Conservation (phyloP, 2,329 filamentous ascomycete genomes). For the Penicillium capsulatum region DNA sequence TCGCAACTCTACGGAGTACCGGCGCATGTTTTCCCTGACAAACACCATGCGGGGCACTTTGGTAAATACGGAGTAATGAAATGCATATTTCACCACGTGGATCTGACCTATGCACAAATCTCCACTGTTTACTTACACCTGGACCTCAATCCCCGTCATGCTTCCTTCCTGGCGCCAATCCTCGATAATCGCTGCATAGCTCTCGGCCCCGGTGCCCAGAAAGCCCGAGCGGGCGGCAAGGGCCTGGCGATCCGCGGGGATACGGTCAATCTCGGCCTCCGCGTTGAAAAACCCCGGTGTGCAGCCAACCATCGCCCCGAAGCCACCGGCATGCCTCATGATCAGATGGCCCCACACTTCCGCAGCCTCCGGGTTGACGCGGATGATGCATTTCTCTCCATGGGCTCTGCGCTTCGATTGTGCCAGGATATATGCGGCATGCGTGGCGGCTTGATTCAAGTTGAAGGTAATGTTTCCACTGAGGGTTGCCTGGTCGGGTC, state of each 20-base stretch:
- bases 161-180: slow-evolving; percentile 1
- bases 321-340: slow-evolving; percentile 39
- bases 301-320: slow-evolving; percentile 46
- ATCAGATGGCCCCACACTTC: slow-evolving; percentile 46
- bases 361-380: slow-evolving; percentile 46
- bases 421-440: slow-evolving; percentile 44
- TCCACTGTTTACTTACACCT: too few species aligned
- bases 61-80: too few species aligned
- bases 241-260: slow-evolving; percentile 18
- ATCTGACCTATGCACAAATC: too few species aligned
- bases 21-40: too few species aligned
- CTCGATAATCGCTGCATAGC: slow-evolving; percentile 3
- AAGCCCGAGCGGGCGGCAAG: not conserved
- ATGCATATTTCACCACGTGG: too few species aligned
- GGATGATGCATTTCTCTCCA: slow-evolving; percentile 27
- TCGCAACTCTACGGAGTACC: too few species aligned
- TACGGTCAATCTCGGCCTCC: slow-evolving; percentile 13
- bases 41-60: too few species aligned
- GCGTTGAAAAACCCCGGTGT: slow-evolving; percentile 52
- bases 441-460: slow-evolving; percentile 35
- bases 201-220: slow-evolving; percentile 4
- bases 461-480: slow-evolving; percentile 38
- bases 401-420: slow-evolving; percentile 26
- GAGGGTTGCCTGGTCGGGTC: slow-evolving; percentile 38
- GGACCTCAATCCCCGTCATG: slow-evolving; percentile 5